Percentiles rank a stretch among this genome's conserved stretches.
Conservation (phyloP, 164 flowering plant genomes). For the Euptelea pleiosperma region DNA sequence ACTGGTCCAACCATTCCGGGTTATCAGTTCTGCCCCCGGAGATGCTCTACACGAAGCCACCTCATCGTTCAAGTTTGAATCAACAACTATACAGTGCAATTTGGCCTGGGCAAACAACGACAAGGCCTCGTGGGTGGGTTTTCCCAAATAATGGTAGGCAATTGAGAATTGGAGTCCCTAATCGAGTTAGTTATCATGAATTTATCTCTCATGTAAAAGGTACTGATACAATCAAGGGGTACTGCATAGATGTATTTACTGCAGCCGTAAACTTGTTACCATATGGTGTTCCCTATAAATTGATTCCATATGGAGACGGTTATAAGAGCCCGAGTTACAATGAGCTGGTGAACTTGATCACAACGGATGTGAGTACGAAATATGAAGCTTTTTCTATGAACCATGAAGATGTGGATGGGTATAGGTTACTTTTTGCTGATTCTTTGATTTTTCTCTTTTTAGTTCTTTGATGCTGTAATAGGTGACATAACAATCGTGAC, state of each 20-base stretch:
- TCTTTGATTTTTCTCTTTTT: background rate
- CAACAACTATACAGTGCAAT: constrained; percentile 2
- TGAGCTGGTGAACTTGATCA: constrained; percentile 3
- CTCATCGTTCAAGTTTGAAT: background rate
- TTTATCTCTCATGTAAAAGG: background rate
- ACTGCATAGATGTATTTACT: constrained; percentile 12
- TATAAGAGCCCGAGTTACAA: background rate
- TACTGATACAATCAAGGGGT: background rate
- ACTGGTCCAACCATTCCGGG: constrained; percentile 12
- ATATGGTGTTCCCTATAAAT: constrained; percentile 7
- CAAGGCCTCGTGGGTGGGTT: constrained; percentile 5
- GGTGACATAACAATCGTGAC: constrained; percentile 22
- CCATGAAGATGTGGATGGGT: background rate
- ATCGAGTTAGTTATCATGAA: background rate
- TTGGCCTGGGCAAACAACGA: constrained; percentile 9
- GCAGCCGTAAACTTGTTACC: constrained; percentile 11
- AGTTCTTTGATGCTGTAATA: constrained; percentile 22
- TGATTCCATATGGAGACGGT: constrained; percentile 10
- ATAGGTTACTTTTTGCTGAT: background rate
- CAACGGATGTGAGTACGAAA: background rate
- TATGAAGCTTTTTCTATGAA: background rate
- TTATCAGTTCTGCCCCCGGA: constrained; percentile 9
- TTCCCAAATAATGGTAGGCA: too few species aligned
- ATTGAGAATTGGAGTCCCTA: constrained; percentile 12
- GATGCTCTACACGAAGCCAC: constrained; percentile 1